Percentiles rank a stretch among this genome's conserved stretches.
Evolutionary conservation across 1,139 yeast species (phyloP).

Genomic region (Zygosaccharomyces pseudobailii): DNA sequence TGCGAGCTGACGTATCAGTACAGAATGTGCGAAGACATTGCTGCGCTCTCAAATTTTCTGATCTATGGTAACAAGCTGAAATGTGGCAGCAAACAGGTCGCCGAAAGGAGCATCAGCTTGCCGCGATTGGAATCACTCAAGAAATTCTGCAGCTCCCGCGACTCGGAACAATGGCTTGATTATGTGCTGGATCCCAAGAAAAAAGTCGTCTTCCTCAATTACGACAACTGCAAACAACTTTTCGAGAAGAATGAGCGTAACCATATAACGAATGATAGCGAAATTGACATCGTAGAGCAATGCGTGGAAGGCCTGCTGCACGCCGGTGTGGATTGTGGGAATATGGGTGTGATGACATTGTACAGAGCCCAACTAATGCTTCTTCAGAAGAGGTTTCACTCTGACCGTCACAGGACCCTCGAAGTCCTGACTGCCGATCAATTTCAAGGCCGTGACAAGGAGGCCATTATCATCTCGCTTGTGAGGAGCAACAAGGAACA

Average conservation of each 20-base stretch:
- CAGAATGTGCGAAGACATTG: conserved; percentile 87
- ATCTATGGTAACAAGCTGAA: conserved; percentile 70
- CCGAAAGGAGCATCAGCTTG: conserved; percentile 48
- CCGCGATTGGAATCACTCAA: conserved; percentile 34
- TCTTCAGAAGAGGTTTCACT: conserved; percentile 43
- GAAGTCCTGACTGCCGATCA: conserved; percentile 93
- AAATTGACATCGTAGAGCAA: conserved; percentile 60
- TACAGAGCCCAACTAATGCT: conserved; percentile 75
- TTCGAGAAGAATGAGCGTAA: conserved; percentile 60
- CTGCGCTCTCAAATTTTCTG: conserved; percentile 73
- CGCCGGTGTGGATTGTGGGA: conserved; percentile 52
- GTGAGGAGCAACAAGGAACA: conserved; percentile 74
- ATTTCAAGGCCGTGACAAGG: conserved; percentile 94
- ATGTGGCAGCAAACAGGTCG: conserved; percentile 68
- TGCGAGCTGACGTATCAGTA: conserved; percentile 78
- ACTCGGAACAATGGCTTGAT: conserved; percentile 40
- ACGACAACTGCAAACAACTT: conserved; percentile 45
- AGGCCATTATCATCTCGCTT: conserved; percentile 78
- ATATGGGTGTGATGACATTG: conserved; percentile 84
- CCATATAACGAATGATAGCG: conserved; percentile 65
- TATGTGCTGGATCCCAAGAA: conserved; percentile 44
- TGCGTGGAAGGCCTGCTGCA: conserved; percentile 54
- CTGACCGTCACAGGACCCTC: conserved; percentile 39
- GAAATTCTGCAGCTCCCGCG: conserved; percentile 12
- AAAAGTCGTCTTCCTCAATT: conserved; percentile 72